Evolutionary conservation across 108 stramenopile species (phyloP), one percentile per base, ranked within the genome.

Genomic region (Seminavis robusta): DNA sequence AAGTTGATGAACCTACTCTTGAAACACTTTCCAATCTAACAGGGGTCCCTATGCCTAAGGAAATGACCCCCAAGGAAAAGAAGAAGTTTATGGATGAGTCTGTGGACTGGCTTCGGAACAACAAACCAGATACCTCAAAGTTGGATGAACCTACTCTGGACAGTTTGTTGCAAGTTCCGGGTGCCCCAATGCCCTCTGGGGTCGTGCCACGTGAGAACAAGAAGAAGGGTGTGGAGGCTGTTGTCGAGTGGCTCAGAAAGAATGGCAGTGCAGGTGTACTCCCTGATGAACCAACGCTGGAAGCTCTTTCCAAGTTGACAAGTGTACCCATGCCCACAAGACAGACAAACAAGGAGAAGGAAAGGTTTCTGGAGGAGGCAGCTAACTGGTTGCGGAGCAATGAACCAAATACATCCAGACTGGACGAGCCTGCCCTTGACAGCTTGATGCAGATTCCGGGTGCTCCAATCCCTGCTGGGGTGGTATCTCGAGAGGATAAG

Each of bases 41-140:
- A 16, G 57, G 45, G 13, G 1, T 59, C 3, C 57, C 57, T 1
- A 45, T 59, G 23, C 43, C 57, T 2, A 31, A 33, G n/a, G 8
- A 17, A 33, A 16, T 59, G 25, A 17, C 5, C 16, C 57, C 57
- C 15, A 28, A 45, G 19, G 45, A 59, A 4, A 59, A 59, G 45
- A 46, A 30, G 7, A 59, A 59, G 23, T n/a, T 37, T 1, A 47
- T 75, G 27, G 66, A 63, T 17, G 56, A 52, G 20, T 47, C 61
- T 27, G 29, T 75, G 27, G 62, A 75, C 40, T 74, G 62, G 63
- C 38, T 66, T 26, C 33, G 73, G 16, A 52, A 49, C 50, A 56
- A 62, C 19, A 37, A 59, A 1, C 17, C 46, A 3, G 57, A 59
- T 30, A 25, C 19, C 3, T 63, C 59, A 21, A 56, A 56, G 13